These are phyloP conservation scores for Galerina sulciceps DNA, from an alignment of 768 basidiomycete species.

Conservation along the genomic window DNA sequence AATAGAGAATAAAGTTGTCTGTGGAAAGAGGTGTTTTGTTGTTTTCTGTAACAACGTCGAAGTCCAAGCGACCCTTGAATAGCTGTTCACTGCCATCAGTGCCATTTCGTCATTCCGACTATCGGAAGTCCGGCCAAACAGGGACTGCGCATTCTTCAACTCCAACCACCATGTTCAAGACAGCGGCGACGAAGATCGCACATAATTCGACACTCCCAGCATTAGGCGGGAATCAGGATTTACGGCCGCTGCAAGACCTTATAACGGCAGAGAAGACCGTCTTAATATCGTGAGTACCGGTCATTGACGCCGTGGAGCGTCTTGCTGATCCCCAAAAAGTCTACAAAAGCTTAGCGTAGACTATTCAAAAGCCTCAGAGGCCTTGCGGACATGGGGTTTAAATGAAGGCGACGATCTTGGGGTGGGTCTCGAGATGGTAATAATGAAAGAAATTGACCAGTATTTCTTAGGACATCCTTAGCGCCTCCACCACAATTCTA, in stretches of 20 bases:
- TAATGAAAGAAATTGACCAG: slow-evolving; percentile 1
- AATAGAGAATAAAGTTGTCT: too few relatives aligned
- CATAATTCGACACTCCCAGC: slow-evolving; percentile 86
- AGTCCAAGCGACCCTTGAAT: too few relatives aligned
- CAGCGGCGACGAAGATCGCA: slow-evolving; percentile 81
- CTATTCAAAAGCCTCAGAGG: slow-evolving; percentile 71
- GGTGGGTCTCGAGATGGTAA: slow-evolving; percentile 43
- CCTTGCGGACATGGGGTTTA: slow-evolving; percentile 71
- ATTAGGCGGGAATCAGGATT: slow-evolving; percentile 72
- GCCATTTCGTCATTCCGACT: background rate
- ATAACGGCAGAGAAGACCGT: slow-evolving; percentile 89
- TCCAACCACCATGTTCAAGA: slow-evolving; percentile 67
- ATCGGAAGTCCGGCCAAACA: slow-evolving; percentile 2
- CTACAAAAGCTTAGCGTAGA: slow-evolving; percentile 70
- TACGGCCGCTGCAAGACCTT: slow-evolving; percentile 83
- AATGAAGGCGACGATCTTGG: slow-evolving; percentile 86
- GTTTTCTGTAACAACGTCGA: too few relatives aligned
- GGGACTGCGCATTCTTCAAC: slow-evolving; percentile 4
- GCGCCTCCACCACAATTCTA: slow-evolving; percentile 70
- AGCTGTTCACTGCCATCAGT: background rate
- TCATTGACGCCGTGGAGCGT: background rate
- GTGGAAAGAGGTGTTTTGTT: too few relatives aligned
- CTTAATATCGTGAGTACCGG: slow-evolving; percentile 59
- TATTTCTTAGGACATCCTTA: slow-evolving; percentile 67
- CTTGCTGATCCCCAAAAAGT: slow-evolving; percentile 35